Conservation (phyloP, 2,329 filamentous ascomycete genomes). For the Verticillium klebahnii region DNA sequence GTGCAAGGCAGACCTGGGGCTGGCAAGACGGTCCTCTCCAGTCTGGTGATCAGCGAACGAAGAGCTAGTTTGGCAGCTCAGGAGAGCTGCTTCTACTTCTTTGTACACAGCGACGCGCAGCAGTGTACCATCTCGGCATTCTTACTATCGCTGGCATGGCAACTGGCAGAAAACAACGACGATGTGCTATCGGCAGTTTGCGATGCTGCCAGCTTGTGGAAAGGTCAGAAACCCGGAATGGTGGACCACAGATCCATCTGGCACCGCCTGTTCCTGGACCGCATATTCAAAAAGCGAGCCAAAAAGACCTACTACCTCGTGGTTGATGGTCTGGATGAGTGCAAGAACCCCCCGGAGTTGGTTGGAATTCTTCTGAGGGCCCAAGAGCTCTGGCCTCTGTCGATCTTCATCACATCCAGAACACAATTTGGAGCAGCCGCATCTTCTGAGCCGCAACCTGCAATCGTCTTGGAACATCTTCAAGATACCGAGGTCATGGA, state of each 20-base stretch:
- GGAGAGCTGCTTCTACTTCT: constrained; percentile 17
- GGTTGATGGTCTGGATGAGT: neutral
- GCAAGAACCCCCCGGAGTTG: neutral
- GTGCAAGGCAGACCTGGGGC: constrained; percentile 14
- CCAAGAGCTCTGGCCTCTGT: neutral
- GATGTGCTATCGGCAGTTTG: neutral
- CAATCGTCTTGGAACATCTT: neutral
- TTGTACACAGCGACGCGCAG: constrained; percentile 7
- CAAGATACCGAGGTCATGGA: neutral
- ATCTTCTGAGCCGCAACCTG: neutral
- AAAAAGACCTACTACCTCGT: neutral
- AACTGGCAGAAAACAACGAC: neutral
- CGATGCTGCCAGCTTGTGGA: neutral
- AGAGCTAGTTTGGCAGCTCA: neutral
- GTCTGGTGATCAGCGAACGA: constrained; percentile 12
- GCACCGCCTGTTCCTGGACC: neutral
- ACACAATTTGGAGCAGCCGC: neutral
- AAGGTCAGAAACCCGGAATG: neutral
- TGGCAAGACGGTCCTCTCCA: constrained; percentile 15
- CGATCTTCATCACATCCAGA: neutral
- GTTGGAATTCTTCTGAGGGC: neutral
- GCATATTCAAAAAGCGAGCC: neutral
- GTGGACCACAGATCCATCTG: neutral
- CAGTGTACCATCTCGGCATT: neutral
- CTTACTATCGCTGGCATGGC: neutral